Percentiles rank a stretch among this genome's conserved stretches.
These are phyloP conservation scores for Talaromyces sp. DNA, from an alignment of 2,329 filamentous ascomycete genomes.

Conservation along the genomic window DNA sequence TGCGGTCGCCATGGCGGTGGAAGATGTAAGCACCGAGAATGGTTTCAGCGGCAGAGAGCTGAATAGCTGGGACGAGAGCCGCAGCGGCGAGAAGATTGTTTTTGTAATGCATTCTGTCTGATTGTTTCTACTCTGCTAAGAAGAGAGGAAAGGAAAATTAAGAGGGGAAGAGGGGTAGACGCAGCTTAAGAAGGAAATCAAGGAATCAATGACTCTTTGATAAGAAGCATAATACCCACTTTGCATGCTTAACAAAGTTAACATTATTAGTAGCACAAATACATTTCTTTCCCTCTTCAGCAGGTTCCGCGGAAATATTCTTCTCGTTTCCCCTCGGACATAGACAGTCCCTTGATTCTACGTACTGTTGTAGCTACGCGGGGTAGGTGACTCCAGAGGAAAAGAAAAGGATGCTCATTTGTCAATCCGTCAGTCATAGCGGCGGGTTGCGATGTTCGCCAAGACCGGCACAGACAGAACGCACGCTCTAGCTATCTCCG, in stretches of 20 bases:
- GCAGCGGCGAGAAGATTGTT: conserved; percentile 10
- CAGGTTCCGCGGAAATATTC: neutral
- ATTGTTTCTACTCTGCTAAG: neutral
- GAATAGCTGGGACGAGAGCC: conserved; percentile 9
- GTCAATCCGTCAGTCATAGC: neutral
- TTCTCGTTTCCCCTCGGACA: conserved; percentile 1
- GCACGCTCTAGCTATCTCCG: neutral
- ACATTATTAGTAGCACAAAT: neutral
- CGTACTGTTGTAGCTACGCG: neutral
- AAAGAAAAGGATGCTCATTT: neutral
- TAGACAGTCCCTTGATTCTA: neutral
- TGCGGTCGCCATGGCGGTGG: conserved; percentile 85
- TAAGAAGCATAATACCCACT: conserved; percentile 5
- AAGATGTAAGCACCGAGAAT: conserved; percentile 83
- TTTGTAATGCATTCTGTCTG: neutral
- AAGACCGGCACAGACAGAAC: neutral
- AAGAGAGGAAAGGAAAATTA: neutral
- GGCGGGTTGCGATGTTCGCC: neutral
- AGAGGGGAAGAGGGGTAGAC: conserved; percentile 1
- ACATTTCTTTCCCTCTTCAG: neutral
- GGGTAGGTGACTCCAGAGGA: neutral
- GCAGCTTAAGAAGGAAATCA: neutral
- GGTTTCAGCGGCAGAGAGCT: conserved; percentile 53
- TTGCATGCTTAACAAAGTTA: neutral
- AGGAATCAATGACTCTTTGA: neutral